A percentile compares a stretch with the other conserved stretches of the same genome.
These are phyloP conservation scores for Phytophthora vignae DNA, from an alignment of 352 stramenopile species.

Conservation along the genomic window DNA sequence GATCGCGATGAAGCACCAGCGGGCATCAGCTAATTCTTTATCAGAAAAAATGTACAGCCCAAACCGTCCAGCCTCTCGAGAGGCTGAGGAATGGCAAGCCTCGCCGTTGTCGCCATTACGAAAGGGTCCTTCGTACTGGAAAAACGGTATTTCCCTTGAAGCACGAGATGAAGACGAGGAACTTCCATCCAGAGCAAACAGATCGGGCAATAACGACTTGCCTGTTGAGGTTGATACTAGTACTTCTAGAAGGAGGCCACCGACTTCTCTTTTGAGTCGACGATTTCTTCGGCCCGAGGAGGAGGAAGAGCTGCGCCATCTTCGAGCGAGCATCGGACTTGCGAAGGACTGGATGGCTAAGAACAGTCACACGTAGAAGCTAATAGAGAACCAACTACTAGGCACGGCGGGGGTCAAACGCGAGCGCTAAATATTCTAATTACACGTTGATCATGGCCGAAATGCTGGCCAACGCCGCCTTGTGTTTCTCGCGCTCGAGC, in stretches of 20 bases:
- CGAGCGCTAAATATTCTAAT: conserved; percentile 63
- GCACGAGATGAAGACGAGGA: not conserved
- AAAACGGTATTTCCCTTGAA: conserved; percentile 63
- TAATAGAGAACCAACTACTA: no score
- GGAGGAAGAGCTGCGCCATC: conserved; percentile 53
- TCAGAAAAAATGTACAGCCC: not conserved
- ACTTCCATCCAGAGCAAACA: not conserved
- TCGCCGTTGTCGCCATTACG: conserved; percentile 61
- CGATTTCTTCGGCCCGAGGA: conserved; percentile 72
- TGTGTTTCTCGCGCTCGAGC: conserved; percentile 81
- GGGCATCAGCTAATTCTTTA: not conserved
- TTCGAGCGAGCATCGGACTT: conserved; percentile 69
- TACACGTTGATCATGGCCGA: conserved; percentile 87
- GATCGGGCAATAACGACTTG: not conserved
- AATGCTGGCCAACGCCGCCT: conserved; percentile 79
- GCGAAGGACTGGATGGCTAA: conserved; percentile 73
- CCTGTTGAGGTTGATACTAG: not conserved
- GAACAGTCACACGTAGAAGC: conserved; percentile 14
- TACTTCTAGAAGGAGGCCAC: not conserved
- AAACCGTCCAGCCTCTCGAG: not conserved
- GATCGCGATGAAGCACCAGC: not conserved
- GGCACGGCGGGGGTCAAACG: conserved; percentile 23
- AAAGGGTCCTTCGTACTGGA: conserved; percentile 57
- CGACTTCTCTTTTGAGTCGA: conserved; percentile 26
- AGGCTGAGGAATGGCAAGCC: conserved; percentile 32